Percentiles rank a stretch among this genome's conserved stretches.
phyloP scores from a whole-genome alignment of 768 basidiomycete species.

The Suillus subalutaceus region DNA sequence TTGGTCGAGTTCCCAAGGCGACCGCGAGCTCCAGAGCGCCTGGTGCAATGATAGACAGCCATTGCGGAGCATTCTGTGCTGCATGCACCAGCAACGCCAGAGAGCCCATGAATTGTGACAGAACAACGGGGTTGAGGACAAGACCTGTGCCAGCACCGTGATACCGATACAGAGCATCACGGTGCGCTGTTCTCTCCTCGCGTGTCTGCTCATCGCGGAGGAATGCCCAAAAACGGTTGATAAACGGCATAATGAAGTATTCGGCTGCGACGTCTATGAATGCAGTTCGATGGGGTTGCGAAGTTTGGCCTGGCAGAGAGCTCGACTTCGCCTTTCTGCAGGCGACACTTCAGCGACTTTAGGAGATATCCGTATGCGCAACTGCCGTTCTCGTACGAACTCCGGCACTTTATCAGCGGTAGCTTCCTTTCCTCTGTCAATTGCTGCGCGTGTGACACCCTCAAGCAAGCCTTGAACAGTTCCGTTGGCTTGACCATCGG shows the following conservation, averaged over 20 bases:
- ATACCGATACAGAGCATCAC: constrained; percentile 58
- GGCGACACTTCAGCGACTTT: constrained; percentile 47
- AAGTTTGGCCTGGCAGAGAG: constrained; percentile 9
- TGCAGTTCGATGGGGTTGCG: constrained; percentile 27
- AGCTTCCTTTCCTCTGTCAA: constrained; percentile 60
- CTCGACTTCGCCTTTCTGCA: constrained; percentile 23
- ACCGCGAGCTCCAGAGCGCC: constrained; percentile 83
- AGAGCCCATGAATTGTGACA: constrained; percentile 77
- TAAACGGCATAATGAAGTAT: constrained; percentile 84
- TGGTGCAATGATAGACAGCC: constrained; percentile 80
- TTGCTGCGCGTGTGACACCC: constrained; percentile 61
- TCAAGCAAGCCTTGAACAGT: constrained; percentile 63
- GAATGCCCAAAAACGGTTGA: constrained; percentile 96
- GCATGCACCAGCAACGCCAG: constrained; percentile 83
- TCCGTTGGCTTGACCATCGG: constrained; percentile 39
- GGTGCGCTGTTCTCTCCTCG: constrained; percentile 67
- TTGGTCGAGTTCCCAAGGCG: constrained; percentile 69
- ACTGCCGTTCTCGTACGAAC: constrained; percentile 71
- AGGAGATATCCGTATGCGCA: constrained; percentile 59
- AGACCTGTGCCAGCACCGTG: constrained; percentile 80
- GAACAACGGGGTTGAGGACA: constrained; percentile 75
- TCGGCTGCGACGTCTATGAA: constrained; percentile 83
- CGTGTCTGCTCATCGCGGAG: constrained; percentile 82
- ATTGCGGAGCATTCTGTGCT: constrained; percentile 76
- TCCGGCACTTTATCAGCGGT: constrained; percentile 59